Evolutionary conservation across 202 grass and related monocot species (phyloP).

Genomic region (Cymbopogon flexuosus): DNA sequence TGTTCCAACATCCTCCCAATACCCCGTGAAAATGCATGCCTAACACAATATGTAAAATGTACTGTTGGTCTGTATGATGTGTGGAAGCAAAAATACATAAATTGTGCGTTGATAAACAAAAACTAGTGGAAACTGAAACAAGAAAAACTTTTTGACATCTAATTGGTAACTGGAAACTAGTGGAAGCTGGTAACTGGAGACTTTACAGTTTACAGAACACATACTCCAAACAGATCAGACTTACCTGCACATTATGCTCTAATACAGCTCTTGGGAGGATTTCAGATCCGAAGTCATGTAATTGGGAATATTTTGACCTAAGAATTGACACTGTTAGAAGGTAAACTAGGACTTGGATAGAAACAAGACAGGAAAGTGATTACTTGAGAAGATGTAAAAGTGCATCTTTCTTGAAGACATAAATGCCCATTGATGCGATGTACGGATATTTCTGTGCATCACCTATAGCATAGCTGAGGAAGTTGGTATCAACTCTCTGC

Average conservation of each 20-base stretch:
- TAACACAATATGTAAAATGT: slow-evolving; percentile 28
- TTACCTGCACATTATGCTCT: slow-evolving; percentile 59
- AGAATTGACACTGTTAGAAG: slow-evolving; percentile 10
- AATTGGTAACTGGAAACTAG: no score
- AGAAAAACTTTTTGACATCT: background rate
- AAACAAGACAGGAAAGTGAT: background rate
- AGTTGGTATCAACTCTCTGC: slow-evolving; percentile 47
- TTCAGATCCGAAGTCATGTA: slow-evolving; percentile 76
- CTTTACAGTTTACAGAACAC: background rate
- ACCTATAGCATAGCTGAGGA: slow-evolving; percentile 34
- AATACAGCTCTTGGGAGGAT: slow-evolving; percentile 60
- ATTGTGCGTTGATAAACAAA: background rate
- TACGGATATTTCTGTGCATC: slow-evolving; percentile 45
- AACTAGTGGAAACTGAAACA: background rate
- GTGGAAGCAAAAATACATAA: background rate
- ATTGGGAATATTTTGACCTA: slow-evolving; percentile 60
- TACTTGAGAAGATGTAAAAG: slow-evolving; percentile 67
- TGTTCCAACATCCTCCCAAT: slow-evolving; percentile 87
- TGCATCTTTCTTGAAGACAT: slow-evolving; percentile 63
- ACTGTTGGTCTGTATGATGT: background rate
- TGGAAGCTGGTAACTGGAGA: no score
- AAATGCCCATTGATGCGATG: slow-evolving; percentile 82
- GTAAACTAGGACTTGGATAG: background rate
- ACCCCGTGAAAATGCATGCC: slow-evolving; percentile 62
- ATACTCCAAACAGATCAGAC: background rate